phyloP scores from a whole-genome alignment of 1,139 yeast genomes.

The Candida buenavistaensis region DNA sequence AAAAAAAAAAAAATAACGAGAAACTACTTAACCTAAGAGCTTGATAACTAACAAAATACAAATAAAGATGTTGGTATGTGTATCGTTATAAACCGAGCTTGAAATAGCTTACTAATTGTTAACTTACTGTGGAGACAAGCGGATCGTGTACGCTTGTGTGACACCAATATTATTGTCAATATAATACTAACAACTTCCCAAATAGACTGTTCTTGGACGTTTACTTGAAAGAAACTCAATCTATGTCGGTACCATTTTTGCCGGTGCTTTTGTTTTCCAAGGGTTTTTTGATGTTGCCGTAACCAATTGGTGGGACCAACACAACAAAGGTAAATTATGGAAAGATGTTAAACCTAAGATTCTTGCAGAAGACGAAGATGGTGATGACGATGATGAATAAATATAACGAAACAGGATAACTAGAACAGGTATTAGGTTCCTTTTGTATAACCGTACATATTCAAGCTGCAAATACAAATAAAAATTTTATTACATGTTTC shows the following conservation, averaged over 20 bases:
- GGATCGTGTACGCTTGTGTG: too few species aligned
- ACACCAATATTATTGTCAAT: too few species aligned
- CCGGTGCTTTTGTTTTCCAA: constrained; percentile 89
- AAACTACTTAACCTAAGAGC: too few species aligned
- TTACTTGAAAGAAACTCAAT: constrained; percentile 92
- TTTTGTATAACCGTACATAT: too few species aligned
- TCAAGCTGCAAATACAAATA: too few species aligned
- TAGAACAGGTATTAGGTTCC: too few species aligned
- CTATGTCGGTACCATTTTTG: constrained; percentile 82
- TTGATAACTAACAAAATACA: not conserved
- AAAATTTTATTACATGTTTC: not conserved
- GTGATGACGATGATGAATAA: constrained; percentile 54
- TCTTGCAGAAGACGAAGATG: constrained; percentile 54
- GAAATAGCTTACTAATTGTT: too few species aligned
- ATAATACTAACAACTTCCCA: too few species aligned
- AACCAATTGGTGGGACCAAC: constrained; percentile 80
- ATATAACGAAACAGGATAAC: not conserved
- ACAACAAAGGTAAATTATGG: constrained; percentile 97
- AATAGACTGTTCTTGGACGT: constrained; percentile 31
- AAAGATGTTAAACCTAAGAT: constrained; percentile 79
- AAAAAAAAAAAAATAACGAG: constrained; percentile 2
- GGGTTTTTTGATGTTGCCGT: constrained; percentile 76
- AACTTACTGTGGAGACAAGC: too few species aligned
- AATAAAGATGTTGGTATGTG: constrained; percentile 4
- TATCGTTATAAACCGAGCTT: not conserved